phyloP scores from a whole-genome alignment of 345 rosid genomes.

The Carallia pectinifolia region DNA sequence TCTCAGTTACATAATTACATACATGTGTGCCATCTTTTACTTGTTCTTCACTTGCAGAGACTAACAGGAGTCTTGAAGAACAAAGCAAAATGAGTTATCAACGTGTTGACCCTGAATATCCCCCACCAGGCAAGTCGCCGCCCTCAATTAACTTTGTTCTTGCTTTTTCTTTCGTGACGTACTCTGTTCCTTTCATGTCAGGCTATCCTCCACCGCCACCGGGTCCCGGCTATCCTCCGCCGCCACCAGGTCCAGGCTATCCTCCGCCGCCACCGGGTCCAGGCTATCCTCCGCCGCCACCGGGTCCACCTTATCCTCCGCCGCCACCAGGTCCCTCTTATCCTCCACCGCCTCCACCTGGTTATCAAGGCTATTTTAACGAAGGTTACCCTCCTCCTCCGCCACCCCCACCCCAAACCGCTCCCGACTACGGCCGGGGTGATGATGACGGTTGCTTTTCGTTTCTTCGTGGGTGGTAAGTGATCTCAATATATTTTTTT shows the following conservation, averaged over 20 bases:
- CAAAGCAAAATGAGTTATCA: background rate
- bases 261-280: background rate
- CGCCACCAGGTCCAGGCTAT: conserved; percentile 5
- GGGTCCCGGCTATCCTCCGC: conserved; percentile 5
- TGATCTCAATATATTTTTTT: no score
- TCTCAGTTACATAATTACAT: no score
- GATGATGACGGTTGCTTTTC: background rate
- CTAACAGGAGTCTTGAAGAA: no score
- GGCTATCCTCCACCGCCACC: background rate
- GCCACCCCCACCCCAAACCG: background rate
- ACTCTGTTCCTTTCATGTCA: conserved; percentile 12
- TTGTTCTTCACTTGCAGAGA: no score
- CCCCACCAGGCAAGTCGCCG: background rate
- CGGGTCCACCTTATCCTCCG: background rate
- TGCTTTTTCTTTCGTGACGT: no score
- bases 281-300: conserved; percentile 17
- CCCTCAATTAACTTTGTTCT: no score
- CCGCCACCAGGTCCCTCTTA: background rate
- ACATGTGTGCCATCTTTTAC: no score
- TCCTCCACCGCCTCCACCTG: background rate
- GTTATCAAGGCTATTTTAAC: background rate
- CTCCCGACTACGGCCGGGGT: background rate
- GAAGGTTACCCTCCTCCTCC: conserved; percentile 3
- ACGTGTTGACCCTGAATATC: background rate
- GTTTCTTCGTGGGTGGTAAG: background rate